Conservation (phyloP, 768 basidiomycete genomes). For the Lactifluus rugatus region DNA sequence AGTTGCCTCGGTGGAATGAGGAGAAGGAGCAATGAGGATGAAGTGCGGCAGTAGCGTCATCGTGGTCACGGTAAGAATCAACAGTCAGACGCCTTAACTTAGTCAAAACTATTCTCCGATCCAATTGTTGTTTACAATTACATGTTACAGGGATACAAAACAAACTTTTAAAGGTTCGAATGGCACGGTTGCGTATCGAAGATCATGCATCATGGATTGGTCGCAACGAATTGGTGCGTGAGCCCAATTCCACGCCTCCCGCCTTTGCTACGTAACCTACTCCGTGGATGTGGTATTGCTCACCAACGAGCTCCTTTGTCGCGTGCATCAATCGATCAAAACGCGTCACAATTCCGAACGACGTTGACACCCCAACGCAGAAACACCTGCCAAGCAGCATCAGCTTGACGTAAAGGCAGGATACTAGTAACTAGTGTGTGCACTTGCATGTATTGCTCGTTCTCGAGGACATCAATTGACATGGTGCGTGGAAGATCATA, state of each 20-base stretch:
- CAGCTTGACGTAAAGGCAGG: not conserved
- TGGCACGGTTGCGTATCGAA: not conserved
- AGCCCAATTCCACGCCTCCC: conserved; percentile 26
- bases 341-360: conserved; percentile 58
- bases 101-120: not conserved
- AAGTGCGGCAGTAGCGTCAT: conserved; percentile 1
- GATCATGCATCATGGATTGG: conserved; percentile 9
- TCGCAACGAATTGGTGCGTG: conserved; percentile 25
- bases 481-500: conserved; percentile 63
- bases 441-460: conserved; percentile 71
- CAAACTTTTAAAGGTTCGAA: not conserved
- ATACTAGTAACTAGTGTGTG: not conserved
- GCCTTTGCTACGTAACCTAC: conserved; percentile 31
- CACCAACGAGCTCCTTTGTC: conserved; percentile 78
- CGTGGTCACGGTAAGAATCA: not conserved
- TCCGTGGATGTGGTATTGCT: conserved; percentile 78
- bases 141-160: not conserved
- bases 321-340: conserved; percentile 74
- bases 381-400: conserved; percentile 40
- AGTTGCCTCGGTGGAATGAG: not conserved
- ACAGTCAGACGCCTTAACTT: no score
- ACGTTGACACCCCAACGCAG: conserved; percentile 63
- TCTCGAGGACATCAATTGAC: conserved; percentile 61
- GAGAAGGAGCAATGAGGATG: conserved; percentile 4
- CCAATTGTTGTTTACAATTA: not conserved